Percentiles rank a stretch among this genome's conserved stretches.
Evolutionary conservation across 2,329 filamentous ascomycete species (phyloP).

Genomic region (Sporothrix variecibatus): DNA sequence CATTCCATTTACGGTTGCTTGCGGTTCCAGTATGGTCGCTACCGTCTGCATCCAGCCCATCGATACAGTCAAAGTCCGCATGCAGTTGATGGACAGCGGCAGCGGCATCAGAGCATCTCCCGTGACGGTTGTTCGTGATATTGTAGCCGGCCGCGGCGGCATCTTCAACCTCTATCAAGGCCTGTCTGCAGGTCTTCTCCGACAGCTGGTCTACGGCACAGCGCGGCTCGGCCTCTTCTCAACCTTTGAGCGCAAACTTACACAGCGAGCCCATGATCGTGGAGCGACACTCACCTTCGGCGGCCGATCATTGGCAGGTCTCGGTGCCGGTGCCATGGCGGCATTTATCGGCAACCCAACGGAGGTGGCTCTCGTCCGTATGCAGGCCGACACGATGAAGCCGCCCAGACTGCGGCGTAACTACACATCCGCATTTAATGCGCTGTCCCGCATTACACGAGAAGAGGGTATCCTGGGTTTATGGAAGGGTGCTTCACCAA

Average conservation of each 20-base stretch:
- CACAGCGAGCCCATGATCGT: constrained; percentile 68
- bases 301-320: constrained; percentile 81
- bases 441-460: constrained; percentile 74
- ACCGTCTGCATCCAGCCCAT: constrained; percentile 90
- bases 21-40: constrained; percentile 87
- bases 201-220: constrained; percentile 96
- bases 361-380: constrained; percentile 91
- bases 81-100: constrained; percentile 92
- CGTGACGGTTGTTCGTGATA: constrained; percentile 78
- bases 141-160: constrained; percentile 77
- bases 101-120: constrained; percentile 73
- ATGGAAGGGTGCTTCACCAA: constrained; percentile 88
- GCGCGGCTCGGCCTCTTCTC: constrained; percentile 94
- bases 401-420: constrained; percentile 83
- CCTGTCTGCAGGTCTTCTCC: constrained; percentile 83
- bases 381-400: constrained; percentile 95
- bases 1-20: constrained; percentile 90
- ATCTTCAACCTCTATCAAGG: constrained; percentile 91
- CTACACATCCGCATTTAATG: constrained; percentile 90
- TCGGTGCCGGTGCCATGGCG: constrained; percentile 83
- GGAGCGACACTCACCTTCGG: constrained; percentile 74
- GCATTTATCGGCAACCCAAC: constrained; percentile 95
- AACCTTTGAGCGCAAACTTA: constrained; percentile 78
- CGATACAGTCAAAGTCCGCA: constrained; percentile 97
- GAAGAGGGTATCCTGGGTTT: constrained; percentile 78